phyloP scores from a whole-genome alignment of 140 eudicot genomes.

The Flaveria floridana region DNA sequence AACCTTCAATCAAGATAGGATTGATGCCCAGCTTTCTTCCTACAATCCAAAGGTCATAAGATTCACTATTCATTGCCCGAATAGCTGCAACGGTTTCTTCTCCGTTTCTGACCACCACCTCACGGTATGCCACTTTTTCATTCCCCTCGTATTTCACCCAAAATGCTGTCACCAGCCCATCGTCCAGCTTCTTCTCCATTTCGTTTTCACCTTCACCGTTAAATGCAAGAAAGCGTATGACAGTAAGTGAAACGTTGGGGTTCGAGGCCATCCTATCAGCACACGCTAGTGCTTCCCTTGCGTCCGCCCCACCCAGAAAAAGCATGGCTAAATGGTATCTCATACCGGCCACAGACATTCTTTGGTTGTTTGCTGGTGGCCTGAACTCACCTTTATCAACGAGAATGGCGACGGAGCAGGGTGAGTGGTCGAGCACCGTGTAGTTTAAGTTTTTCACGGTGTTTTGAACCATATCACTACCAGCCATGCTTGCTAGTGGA shows the following conservation, averaged over 20 bases:
- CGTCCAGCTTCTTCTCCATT: slow-evolving; percentile 83
- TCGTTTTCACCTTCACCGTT: slow-evolving; percentile 58
- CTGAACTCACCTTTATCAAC: slow-evolving; percentile 45
- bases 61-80: slow-evolving; percentile 47
- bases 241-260: slow-evolving; percentile 52
- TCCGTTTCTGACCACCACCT: slow-evolving; percentile 72
- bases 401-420: slow-evolving; percentile 83
- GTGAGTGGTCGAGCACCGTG: slow-evolving; percentile 58
- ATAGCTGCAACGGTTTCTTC: slow-evolving; percentile 78
- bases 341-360: slow-evolving; percentile 26
- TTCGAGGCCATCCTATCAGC: slow-evolving; percentile 69
- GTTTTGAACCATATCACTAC: slow-evolving; percentile 26
- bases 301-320: slow-evolving; percentile 84
- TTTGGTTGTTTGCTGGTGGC: neutral
- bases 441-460: slow-evolving; percentile 40
- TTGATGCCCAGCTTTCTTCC: slow-evolving; percentile 80
- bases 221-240: slow-evolving; percentile 57
- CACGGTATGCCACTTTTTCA: slow-evolving; percentile 53
- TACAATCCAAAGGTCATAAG: slow-evolving; percentile 67
- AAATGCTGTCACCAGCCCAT: slow-evolving; percentile 77
- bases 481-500: slow-evolving; percentile 18
- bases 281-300: slow-evolving; percentile 74
- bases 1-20: slow-evolving; percentile 64
- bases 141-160: slow-evolving; percentile 89
- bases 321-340: slow-evolving; percentile 54